Evolutionary conservation across 148 eudicot species (phyloP), one percentile per base, ranked within the genome.

Genomic region (Rhododendron ferrugineum): DNA sequence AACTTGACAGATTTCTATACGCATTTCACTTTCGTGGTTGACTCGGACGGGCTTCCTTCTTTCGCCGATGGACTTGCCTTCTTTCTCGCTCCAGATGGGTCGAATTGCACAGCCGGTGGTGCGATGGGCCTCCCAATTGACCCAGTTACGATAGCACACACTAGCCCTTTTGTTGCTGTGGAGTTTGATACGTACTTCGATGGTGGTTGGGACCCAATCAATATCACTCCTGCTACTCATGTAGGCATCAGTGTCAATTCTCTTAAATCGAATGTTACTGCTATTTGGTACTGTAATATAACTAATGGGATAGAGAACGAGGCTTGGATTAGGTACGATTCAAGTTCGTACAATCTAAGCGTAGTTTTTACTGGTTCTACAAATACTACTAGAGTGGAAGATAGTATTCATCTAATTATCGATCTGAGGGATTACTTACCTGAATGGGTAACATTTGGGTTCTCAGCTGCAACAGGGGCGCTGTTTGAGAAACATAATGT

Each of bases 381-480:
- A 8, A 62, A 62, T 62, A 62, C 36, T 7, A 47, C 30, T 10
- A 62, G 70, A 62, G 70, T 62, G 28, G 13, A 62, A 62, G 70
- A 62, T 62, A n/a, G 30, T 20, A 62, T 62, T 2, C 13, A 62
- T 23, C 5, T 62, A 23, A 23, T n/a, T 62, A n/a, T 62, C 9
- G 68, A 62, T 62, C 68, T 62, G 13, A 62, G 68, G 30, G 68
- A 36, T 40, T 79, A 64, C 60, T 84, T 90, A 36, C 90, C 90
- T 1, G 92, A 90, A 46, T 60, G 47, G 84, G 90, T 90, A 37
- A 84, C 15, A 2, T 44, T 90, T 85, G 92, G 92, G 36, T 87
- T 90, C 60, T 90, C 92, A 81, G 90, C 89, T 36, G 80, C 92
- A 47, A 86, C 88, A 34, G 89, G 88, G 52, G 1, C 0, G 32